These are phyloP conservation scores for Flueggea neowawraea DNA, from an alignment of 441 rosid genomes.

Conservation along the genomic window DNA sequence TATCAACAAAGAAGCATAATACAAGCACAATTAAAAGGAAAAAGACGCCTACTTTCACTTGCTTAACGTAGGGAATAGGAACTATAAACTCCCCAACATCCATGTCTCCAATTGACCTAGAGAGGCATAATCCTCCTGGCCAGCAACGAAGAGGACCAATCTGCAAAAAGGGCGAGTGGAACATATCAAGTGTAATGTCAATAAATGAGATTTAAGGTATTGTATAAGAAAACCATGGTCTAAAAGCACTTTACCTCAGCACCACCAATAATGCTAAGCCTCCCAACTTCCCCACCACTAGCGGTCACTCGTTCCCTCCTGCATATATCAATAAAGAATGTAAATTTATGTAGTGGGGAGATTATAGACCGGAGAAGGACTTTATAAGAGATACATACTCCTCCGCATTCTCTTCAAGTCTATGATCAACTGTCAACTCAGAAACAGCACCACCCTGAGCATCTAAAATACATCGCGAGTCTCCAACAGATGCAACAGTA, in stretches of 20 bases:
- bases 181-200: too few species aligned
- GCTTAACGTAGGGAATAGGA: conserved; percentile 87
- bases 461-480: conserved; percentile 84
- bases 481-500: conserved; percentile 92
- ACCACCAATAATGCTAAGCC: conserved; percentile 80
- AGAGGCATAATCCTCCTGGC: conserved; percentile 96
- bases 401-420: conserved; percentile 79
- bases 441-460: conserved; percentile 66
- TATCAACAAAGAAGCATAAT: background rate
- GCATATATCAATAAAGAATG: conserved; percentile 13
- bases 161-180: conserved; percentile 26
- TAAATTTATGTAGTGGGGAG: background rate
- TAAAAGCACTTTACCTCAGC: conserved; percentile 47
- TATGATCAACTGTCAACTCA: conserved; percentile 74
- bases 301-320: conserved; percentile 89
- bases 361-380: too few species aligned
- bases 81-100: conserved; percentile 97
- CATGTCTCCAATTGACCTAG: conserved; percentile 91
- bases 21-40: background rate
- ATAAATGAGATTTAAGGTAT: too few species aligned
- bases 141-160: conserved; percentile 92
- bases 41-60: conserved; percentile 62
- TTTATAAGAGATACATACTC: conserved; percentile 43
- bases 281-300: conserved; percentile 96
- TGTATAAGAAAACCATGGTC: background rate